Conservation (phyloP, 1,284 basidiomycete species). For the Ceratobasidium theobromae region DNA sequence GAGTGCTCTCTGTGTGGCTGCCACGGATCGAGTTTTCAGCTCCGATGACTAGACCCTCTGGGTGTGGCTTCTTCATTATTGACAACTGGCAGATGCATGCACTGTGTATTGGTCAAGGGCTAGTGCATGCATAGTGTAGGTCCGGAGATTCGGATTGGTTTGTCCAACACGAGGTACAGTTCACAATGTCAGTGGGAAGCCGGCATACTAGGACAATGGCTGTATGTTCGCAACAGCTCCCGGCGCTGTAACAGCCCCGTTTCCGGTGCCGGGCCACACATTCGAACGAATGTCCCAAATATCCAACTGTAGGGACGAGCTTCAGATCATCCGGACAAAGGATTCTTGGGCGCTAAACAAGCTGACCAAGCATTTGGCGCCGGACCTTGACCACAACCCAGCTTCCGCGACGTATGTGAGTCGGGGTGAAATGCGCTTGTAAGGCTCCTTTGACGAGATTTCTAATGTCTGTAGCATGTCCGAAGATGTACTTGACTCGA, state of each 20-base stretch:
- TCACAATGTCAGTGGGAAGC: too few relatives aligned
- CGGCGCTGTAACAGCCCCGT: too few relatives aligned
- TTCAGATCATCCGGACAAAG: conserved; percentile 7
- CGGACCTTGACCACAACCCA: conserved; percentile 20
- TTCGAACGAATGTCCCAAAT: too few relatives aligned
- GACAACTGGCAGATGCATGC: background rate
- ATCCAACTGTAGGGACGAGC: background rate
- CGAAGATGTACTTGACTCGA: conserved; percentile 74
- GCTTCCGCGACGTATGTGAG: background rate
- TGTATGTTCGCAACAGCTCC: too few relatives aligned
- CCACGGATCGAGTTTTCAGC: conserved; percentile 22
- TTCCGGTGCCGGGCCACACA: too few relatives aligned
- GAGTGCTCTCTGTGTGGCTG: conserved; percentile 1
- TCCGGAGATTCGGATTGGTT: too few relatives aligned
- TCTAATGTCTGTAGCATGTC: conserved; percentile 1
- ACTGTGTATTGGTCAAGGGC: background rate
- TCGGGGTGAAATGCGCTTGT: too few relatives aligned
- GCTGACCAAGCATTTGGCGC: conserved; percentile 11
- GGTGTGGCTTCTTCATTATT: background rate
- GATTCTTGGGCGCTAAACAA: background rate
- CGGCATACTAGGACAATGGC: too few relatives aligned
- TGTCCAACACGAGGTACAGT: too few relatives aligned
- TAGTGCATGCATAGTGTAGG: background rate
- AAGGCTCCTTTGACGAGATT: background rate
- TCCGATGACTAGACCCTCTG: conserved; percentile 2